phyloP scores from a whole-genome alignment of 345 rosid species.

The Raphanus raphanistrum region DNA sequence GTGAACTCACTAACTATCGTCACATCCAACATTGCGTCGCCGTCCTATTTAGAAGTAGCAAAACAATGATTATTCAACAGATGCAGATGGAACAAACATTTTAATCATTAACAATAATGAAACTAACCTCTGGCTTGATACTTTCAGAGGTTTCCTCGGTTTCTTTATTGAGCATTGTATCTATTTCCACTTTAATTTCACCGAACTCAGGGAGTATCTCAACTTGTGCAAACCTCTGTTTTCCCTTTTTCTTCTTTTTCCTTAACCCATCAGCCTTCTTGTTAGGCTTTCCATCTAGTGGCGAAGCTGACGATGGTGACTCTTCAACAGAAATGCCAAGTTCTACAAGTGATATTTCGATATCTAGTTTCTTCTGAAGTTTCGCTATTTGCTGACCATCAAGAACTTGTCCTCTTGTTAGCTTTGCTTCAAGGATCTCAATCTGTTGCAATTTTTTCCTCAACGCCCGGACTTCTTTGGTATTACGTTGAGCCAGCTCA shows the following conservation, averaged over 20 bases:
- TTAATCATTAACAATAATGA: constrained; percentile 4
- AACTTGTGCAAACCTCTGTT: constrained; percentile 48
- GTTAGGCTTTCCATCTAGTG: constrained; percentile 54
- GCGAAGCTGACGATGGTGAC: constrained; percentile 34
- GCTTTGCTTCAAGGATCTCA: constrained; percentile 87
- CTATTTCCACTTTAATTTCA: constrained; percentile 40
- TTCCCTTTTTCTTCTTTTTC: constrained; percentile 71
- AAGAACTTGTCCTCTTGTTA: constrained; percentile 65
- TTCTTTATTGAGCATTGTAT: constrained; percentile 35
- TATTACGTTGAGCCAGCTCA: constrained; percentile 48
- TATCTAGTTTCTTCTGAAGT: constrained; percentile 62
- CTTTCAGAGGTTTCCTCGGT: constrained; percentile 41
- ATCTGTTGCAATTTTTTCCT: constrained; percentile 92
- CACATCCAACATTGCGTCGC: constrained; percentile 24
- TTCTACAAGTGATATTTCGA: constrained; percentile 72
- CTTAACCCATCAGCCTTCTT: constrained; percentile 52
- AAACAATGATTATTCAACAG: constrained; percentile 5
- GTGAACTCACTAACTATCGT: constrained; percentile 33
- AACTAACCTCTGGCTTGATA: constrained; percentile 53
- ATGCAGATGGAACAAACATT: too few relatives aligned
- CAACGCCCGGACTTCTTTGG: constrained; percentile 75
- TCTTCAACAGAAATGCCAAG: constrained; percentile 63
- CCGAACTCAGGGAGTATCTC: constrained; percentile 47
- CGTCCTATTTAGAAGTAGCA: constrained; percentile 46
- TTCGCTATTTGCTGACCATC: constrained; percentile 92